Conservation (phyloP, 345 rosid genomes). For the Crucihimalaya himalaica region DNA sequence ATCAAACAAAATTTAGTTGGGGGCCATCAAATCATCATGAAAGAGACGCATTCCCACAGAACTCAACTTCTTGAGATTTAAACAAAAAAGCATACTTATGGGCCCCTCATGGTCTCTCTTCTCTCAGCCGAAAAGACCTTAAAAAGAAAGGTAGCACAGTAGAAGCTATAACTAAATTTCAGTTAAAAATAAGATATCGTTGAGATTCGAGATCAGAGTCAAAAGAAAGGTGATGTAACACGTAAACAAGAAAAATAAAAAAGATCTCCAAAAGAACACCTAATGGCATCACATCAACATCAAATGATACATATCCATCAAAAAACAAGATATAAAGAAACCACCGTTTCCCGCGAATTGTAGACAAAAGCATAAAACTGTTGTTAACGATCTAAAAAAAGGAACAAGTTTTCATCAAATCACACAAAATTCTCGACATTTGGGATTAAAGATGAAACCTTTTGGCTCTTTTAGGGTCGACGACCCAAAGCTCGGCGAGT, state of each 20-base stretch:
- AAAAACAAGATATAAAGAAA: conserved; percentile 15
- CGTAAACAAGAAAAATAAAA: conserved; percentile 3
- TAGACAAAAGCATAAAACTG: conserved; percentile 3
- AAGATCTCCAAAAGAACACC: conserved; percentile 15
- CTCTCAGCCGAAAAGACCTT: conserved; percentile 8
- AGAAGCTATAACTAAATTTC: conserved; percentile 30
- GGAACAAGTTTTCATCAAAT: conserved; percentile 6
- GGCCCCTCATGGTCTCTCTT: conserved; percentile 38
- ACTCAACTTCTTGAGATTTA: conserved; percentile 1
- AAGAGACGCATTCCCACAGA: conserved; percentile 33
- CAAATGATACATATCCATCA: neutral
- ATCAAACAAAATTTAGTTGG: conserved; percentile 2
- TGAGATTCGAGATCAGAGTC: conserved; percentile 20
- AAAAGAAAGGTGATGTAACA: conserved; percentile 24
- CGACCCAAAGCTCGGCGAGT: conserved; percentile 80
- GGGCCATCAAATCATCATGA: conserved; percentile 32
- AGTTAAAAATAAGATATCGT: conserved; percentile 28
- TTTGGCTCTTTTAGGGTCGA: conserved; percentile 89
- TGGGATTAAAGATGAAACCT: conserved; percentile 49
- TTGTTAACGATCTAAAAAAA: conserved; percentile 1
- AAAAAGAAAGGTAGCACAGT: conserved; percentile 8
- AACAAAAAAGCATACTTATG: conserved; percentile 32
- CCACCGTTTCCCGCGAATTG: conserved; percentile 25
- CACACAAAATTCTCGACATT: neutral
- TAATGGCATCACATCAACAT: conserved; percentile 28